phyloP scores from a whole-genome alignment of 2,329 filamentous ascomycete genomes.

The Colletotrichum sidae region DNA sequence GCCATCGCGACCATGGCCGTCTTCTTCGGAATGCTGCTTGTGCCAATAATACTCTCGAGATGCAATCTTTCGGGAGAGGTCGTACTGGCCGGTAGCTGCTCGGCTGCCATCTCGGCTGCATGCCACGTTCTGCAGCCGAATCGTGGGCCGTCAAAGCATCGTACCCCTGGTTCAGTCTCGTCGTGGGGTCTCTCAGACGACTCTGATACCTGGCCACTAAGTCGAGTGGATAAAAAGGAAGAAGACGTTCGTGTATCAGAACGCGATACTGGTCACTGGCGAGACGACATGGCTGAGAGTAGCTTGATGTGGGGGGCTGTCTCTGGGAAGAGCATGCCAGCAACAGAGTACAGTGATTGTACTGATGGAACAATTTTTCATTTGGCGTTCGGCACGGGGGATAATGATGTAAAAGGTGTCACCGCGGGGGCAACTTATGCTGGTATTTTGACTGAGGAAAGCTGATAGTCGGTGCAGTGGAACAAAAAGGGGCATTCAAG shows the following conservation, averaged over 20 bases:
- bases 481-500: no score
- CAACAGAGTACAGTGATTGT: neutral
- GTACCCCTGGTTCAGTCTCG: neutral
- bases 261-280: neutral
- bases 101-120: conserved; percentile 11
- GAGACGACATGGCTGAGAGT: conserved; percentile 7
- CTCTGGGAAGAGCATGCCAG: neutral
- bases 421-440: conserved; percentile 1
- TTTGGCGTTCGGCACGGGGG: conserved; percentile 4
- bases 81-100: conserved; percentile 11
- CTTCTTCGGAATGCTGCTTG: neutral
- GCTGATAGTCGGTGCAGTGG: no score
- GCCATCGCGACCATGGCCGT: neutral
- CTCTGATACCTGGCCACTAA: neutral
- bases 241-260: neutral
- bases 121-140: conserved; percentile 9
- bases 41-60: neutral
- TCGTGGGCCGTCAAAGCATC: neutral
- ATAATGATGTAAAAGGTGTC: neutral
- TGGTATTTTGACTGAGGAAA: neutral
- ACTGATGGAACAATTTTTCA: neutral
- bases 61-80: neutral
- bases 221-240: neutral
- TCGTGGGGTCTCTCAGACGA: neutral
- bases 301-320: conserved; percentile 6